A percentile compares a stretch with the other conserved stretches of the same genome.
Evolutionary conservation across 257 asterid species (phyloP).

Genomic region (Thymus mandschuricus): DNA sequence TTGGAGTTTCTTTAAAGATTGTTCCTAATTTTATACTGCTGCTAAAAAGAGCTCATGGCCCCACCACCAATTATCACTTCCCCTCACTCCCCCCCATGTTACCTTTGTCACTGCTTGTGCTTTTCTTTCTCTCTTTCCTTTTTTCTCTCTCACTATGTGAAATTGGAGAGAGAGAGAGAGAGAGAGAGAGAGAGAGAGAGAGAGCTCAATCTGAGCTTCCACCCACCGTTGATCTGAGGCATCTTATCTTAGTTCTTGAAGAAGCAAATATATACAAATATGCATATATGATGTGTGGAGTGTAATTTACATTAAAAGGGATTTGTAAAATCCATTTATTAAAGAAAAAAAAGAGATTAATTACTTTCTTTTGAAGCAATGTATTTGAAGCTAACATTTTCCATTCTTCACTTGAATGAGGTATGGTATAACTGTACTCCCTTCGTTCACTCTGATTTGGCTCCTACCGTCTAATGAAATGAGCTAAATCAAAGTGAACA

Average conservation of each 20-base stretch:
- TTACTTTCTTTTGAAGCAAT: not conserved
- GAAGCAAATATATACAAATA: not conserved
- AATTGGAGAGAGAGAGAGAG: not conserved
- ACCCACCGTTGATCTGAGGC: slow-evolving; percentile 23
- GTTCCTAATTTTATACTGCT: slow-evolving; percentile 33
- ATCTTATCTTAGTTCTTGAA: slow-evolving; percentile 11
- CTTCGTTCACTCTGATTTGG: no score
- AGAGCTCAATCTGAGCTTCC: slow-evolving; percentile 10
- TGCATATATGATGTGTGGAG: not conserved
- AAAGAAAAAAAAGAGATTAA: not conserved
- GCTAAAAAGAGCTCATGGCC: slow-evolving; percentile 34
- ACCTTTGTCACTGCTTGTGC: slow-evolving; percentile 28
- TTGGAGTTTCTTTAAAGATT: slow-evolving; percentile 19
- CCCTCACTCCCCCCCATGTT: slow-evolving; percentile 38
- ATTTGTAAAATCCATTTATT: not conserved
- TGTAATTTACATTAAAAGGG: not conserved
- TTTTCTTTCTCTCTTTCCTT: not conserved
- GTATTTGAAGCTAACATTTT: not conserved
- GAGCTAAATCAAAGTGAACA: no score
- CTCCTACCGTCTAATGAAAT: no score
- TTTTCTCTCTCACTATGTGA: slow-evolving; percentile 16
- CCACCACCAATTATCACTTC: slow-evolving; percentile 45
- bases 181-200: not conserved
- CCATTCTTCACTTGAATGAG: not conserved
- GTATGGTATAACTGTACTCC: not conserved